Base-by-base conservation (phyloP, 1,284 basidiomycete genomes). In the Moesziomyces sp. region DNA sequence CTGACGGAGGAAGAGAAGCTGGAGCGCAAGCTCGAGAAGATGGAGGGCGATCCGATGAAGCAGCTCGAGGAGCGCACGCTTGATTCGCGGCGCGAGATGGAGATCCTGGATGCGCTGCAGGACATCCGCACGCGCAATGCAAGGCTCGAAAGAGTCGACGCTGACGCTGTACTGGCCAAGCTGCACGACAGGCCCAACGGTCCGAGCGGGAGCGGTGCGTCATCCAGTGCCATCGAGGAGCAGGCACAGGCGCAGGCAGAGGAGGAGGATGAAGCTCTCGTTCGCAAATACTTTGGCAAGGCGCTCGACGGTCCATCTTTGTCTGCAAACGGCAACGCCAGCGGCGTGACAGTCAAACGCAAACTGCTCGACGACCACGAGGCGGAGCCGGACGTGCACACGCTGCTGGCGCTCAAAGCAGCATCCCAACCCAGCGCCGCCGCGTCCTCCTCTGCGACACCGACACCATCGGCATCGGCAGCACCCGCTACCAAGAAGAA, bases 21-120 rank as follows among this genome's bases (percentile, higher is more conserved):
- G 11, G 60, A 67, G 35, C 63, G 35, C 35, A 66, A 66, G 54
- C 24, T 62, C 30, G 72, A 63, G 38, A 60, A 48, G 46, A 45
- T 59, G 53, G 92, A 93, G 84, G 82, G 92, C 79, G 96, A 99
- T 82, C 94, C 95, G 5, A 99, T 99, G 97, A 94, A 94, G 80
- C 92, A 90, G 30, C 88, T 99, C 30, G 97, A 99, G 87, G 92
- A 93, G 82, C 90, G 92, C 54, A 95, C 93, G 49, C 87, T 91
- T 52, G 93, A 96, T 85, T 93, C 92, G 38, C 93, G 96, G 85
- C 89, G 95, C 60, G 97, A 99, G 86, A 99, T 99, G 96, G 97
- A 99, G 81, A 92, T 97, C 59, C 88, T 98, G 76, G 96, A 99
- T 85, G 93, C 94, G 24, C 86, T 99, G 60, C 94, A 97, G 81